phyloP scores from a whole-genome alignment of 2,329 filamentous ascomycete species.

The Trichoderma hamatum region DNA sequence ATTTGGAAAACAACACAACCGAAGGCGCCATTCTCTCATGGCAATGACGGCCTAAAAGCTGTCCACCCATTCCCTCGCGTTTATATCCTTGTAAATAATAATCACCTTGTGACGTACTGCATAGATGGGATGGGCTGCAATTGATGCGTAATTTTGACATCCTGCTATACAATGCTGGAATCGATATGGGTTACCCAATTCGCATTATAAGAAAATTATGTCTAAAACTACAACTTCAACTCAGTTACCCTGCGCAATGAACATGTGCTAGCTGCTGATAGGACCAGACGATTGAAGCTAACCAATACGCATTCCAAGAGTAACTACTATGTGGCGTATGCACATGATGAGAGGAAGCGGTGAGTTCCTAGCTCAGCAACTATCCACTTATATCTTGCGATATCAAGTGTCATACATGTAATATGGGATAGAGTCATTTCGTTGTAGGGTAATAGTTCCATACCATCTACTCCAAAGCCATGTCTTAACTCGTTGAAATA shows the following conservation, averaged over 20 bases:
- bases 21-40: not conserved
- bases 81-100: not conserved
- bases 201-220: not conserved
- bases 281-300: not conserved
- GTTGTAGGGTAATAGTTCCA: not conserved
- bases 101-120: not conserved
- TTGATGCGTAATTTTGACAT: not conserved
- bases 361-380: not conserved
- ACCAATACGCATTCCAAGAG: not conserved
- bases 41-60: not conserved
- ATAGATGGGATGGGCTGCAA: not conserved
- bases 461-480: not conserved
- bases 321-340: not conserved
- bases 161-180: not conserved
- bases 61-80: not conserved
- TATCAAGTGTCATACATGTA: not conserved
- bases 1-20: not conserved
- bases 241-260: not conserved
- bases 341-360: not conserved
- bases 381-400: not conserved
- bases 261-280: slow-evolving; percentile 28
- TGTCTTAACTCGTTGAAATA: not conserved
- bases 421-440: not conserved
- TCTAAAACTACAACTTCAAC: not conserved
- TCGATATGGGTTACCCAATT: not conserved